Percentiles rank a stretch among this genome's conserved stretches.
Evolutionary conservation across 768 basidiomycete genomes (phyloP).

Genomic region (Pleurotus platypus): DNA sequence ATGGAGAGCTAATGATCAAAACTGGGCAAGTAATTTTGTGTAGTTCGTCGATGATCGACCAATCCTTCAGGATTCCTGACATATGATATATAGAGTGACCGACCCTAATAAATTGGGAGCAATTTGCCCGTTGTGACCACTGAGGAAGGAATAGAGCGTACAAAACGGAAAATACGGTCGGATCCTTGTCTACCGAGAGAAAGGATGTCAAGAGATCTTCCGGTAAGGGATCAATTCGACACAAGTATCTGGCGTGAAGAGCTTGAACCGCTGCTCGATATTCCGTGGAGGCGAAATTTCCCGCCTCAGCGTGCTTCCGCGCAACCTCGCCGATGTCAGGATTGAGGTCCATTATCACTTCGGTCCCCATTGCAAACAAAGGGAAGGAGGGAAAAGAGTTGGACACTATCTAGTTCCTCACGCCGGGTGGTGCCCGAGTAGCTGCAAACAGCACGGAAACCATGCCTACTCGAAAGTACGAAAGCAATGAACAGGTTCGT

Average conservation of each 20-base stretch:
- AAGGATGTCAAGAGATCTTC: constrained; percentile 25
- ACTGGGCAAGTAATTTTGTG: constrained; percentile 17
- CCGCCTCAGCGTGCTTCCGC: background rate
- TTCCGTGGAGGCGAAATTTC: constrained; percentile 16
- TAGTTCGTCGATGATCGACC: constrained; percentile 18
- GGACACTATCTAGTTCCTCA: constrained; percentile 31
- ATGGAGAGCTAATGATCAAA: constrained; percentile 18
- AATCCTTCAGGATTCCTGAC: constrained; percentile 16
- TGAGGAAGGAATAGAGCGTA: background rate
- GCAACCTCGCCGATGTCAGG: background rate
- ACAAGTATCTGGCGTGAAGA: constrained; percentile 31
- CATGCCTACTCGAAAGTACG: constrained; percentile 31
- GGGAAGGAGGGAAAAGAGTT: constrained; percentile 24
- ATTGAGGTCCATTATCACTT: background rate
- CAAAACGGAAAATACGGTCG: constrained; percentile 21
- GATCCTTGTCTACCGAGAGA: constrained; percentile 20
- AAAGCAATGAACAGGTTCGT: background rate
- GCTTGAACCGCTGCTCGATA: constrained; percentile 25
- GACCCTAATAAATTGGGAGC: constrained; percentile 19
- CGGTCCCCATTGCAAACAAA: constrained; percentile 17
- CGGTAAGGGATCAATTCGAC: constrained; percentile 28
- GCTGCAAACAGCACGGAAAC: constrained; percentile 38
- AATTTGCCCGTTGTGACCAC: no score
- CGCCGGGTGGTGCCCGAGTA: constrained; percentile 31
- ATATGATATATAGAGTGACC: constrained; percentile 32